Percentiles rank a stretch among this genome's conserved stretches.
Conservation (phyloP, 208 protist genomes). For the Trypanosoma boissoni region DNA sequence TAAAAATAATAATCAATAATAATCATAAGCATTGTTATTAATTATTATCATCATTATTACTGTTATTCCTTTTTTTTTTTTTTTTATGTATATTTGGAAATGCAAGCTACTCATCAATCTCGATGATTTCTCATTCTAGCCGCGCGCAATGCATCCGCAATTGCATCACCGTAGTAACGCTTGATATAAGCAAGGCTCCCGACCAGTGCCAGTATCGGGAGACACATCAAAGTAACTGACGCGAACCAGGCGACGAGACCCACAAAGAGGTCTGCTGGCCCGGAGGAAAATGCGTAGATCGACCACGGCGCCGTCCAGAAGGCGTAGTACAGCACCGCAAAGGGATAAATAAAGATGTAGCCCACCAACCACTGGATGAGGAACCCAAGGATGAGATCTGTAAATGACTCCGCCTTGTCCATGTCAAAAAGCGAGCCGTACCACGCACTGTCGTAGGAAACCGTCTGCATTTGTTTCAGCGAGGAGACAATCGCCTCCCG, state of each 20-base stretch:
- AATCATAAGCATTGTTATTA: too few species aligned
- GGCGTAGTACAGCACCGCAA: conserved; percentile 82
- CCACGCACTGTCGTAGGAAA: conserved; percentile 84
- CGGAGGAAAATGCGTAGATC: conserved; percentile 75
- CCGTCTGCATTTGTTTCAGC: conserved; percentile 53
- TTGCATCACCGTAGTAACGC: conserved; percentile 27
- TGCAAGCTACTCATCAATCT: too few species aligned
- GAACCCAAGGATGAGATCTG: conserved; percentile 80
- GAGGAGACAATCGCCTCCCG: conserved; percentile 46
- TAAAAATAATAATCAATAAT: not conserved
- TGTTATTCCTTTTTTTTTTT: not conserved
- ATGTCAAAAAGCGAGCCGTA: conserved; percentile 71
- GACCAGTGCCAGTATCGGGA: conserved; percentile 53
- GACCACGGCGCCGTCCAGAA: conserved; percentile 72
- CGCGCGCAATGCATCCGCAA: conserved; percentile 26
- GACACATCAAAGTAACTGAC: conserved; percentile 56
- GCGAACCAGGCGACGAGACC: conserved; percentile 53
- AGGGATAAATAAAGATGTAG: conserved; percentile 81
- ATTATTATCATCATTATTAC: too few species aligned
- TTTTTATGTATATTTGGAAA: not conserved
- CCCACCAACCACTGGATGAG: conserved; percentile 71
- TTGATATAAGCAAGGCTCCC: conserved; percentile 37
- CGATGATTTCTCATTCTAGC: conserved; percentile 17
- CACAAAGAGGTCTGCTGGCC: conserved; percentile 50
- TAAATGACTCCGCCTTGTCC: conserved; percentile 62